Evolutionary conservation across 768 basidiomycete species (phyloP), one percentile per base, ranked within the genome.

Genomic region (Rhizopogon vulgaris): DNA sequence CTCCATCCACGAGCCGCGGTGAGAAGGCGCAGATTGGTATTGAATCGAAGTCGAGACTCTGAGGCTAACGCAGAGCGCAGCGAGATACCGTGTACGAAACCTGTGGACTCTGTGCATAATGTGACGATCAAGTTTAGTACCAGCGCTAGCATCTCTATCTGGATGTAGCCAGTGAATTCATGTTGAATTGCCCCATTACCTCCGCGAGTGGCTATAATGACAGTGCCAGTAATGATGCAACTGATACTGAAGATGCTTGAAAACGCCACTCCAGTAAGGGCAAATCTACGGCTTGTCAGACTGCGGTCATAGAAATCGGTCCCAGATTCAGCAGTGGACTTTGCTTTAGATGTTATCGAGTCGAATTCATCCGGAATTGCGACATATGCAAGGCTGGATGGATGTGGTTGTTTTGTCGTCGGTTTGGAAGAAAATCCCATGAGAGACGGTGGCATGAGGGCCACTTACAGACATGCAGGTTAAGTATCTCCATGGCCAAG

Each of bases 21-120:
- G 3, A 67, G 57, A 25, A 69, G 49, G 28, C 66, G 62, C 24
- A 68, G 57, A 49, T 68, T 67, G 36, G 65, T 67, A 45, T 66
- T 66, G 43, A 66, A 68, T 17, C 14, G 51, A 25, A 68, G 55
- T 15, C 54, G 60, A 15, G 4, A 46, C 22, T 68, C 49, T 6
- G 66, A 59, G 5, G 66, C 54, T 40, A 69, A 53, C 7, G 59
- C 60, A 14, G 65, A 60, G 22, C 67, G 63, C 54, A 67, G 38
- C 0, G 66, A 57, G 36, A 66, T 58, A 40, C 51, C 55, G n/a
- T 68, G 67, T 10, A 56, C 63, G 14, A 61, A 61, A 1, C 67
- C 68, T 6, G 56, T 68, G 2, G 66, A 56, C 32, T 68, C 67
- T 11, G 63, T 68, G 27, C 67, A 68, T 4, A 52, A 36, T 0